Base-by-base conservation (phyloP, 208 protist genomes). In the Borovskyia barvae region DNA sequence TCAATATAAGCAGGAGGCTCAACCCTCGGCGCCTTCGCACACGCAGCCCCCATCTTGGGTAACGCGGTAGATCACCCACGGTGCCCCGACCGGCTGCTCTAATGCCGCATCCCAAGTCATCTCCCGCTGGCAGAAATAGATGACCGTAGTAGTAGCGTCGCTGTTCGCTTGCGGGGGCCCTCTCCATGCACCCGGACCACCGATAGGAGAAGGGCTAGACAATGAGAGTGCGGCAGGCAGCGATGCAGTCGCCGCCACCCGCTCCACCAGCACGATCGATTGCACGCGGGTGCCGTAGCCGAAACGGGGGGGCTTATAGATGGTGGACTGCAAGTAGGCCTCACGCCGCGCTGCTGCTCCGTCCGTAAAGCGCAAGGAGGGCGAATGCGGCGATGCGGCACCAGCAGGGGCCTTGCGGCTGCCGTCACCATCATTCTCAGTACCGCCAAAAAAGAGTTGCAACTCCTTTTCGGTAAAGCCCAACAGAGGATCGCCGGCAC, bases 251-350 rank as follows among this genome's bases (percentile, higher is more conserved):
- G 50, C 39, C 5, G 66, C 22, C 20, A 53, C 29, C 7, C 53
- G 61, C 54, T 85, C 77, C 17, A 82, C 74, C 35, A 84, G 46
- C 26, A 88, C 81, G 28, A 84, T 64, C 25, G 81, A 80, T 39
- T 85, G 81, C 33, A 76, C 60, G 19, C 75, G 73, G 5, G 77
- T 88, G 8, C 74, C 77, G 58, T 77, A 69, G 6, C 42, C 60
- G n/a, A 17, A 17, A 11, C 46, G 15, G 1, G 53, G 64, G 4
- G 9, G 6, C 29, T 62, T 55, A 39, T 81, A 67, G 32, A 87
- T 84, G 66, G 65, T 78, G 2, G 61, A 55, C 48, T 84, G 76
- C 28, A 67, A 29, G 52, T 69, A 64, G 36, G 62, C 54, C 45
- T 72, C 72, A 8, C 42, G 32, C 24, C 52, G 22, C 25, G 48